phyloP scores from a whole-genome alignment of 164 flowering plant genomes.

The Berberis thunbergii region DNA sequence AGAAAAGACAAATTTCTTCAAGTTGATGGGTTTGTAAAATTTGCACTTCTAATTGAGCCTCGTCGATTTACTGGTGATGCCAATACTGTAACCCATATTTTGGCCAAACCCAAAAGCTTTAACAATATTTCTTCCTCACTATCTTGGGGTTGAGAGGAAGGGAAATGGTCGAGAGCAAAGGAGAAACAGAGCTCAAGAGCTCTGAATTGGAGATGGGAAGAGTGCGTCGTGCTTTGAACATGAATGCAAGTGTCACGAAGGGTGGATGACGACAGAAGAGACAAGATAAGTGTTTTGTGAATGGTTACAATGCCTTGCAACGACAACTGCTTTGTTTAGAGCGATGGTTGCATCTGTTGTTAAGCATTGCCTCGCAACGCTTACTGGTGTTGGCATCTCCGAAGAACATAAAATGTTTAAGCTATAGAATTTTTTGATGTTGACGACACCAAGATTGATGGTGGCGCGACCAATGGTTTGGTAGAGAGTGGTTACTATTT shows the following conservation, averaged over 20 bases:
- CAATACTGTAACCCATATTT: no score
- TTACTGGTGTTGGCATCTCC: conserved; percentile 80
- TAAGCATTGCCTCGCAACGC: conserved; percentile 64
- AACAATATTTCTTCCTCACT: no score
- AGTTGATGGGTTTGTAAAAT: no score
- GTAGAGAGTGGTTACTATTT: no score
- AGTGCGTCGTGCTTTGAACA: conserved; percentile 34
- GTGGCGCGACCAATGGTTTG: no score
- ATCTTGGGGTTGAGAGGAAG: conserved; percentile 19
- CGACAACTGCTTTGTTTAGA: conserved; percentile 61
- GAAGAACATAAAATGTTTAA: no score
- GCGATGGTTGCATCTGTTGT: conserved; percentile 62
- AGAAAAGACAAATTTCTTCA: no score
- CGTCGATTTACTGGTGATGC: no score
- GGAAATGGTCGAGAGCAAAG: conserved; percentile 67
- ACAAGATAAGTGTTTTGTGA: conserved; percentile 66
- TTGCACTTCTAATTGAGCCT: no score
- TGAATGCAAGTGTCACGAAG: conserved; percentile 64
- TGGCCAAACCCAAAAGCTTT: no score
- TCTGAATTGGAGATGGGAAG: conserved; percentile 53
- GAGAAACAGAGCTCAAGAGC: conserved; percentile 72
- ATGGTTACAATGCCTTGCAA: conserved; percentile 64
- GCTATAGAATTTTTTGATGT: no score
- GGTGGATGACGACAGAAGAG: conserved; percentile 50
- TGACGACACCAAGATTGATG: no score